Evolutionary conservation across 495 filamentous ascomycete species (phyloP).

Genomic region (Hypoxylon intermedium): DNA sequence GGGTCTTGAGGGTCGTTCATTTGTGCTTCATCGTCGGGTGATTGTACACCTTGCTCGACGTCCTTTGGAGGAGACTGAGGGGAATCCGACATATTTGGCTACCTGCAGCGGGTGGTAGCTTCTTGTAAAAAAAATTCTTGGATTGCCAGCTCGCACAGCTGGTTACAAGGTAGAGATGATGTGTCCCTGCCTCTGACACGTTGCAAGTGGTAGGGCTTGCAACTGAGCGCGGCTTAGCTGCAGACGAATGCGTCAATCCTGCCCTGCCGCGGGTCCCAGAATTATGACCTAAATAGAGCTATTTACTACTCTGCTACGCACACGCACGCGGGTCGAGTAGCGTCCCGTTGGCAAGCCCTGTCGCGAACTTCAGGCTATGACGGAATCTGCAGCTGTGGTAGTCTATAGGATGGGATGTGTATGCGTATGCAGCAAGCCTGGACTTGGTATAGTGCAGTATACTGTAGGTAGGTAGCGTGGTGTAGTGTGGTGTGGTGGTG

Average conservation of each 20-base stretch:
- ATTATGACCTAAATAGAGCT: constrained; percentile 42
- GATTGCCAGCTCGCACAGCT: constrained; percentile 61
- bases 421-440: constrained; percentile 38
- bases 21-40: constrained; percentile 81
- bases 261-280: constrained; percentile 50
- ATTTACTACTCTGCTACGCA: too few relatives aligned
- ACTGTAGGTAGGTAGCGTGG: constrained; percentile 6
- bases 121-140: constrained; percentile 62
- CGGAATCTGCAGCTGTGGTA: constrained; percentile 49
- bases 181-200: constrained; percentile 61
- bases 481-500: too few relatives aligned
- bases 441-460: constrained; percentile 22
- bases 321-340: constrained; percentile 39
- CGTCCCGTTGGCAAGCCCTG: constrained; percentile 46
- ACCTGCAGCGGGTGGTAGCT: constrained; percentile 69
- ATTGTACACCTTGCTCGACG: constrained; percentile 90
- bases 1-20: constrained; percentile 67
- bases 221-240: constrained; percentile 57
- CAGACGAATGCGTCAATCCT: constrained; percentile 55
- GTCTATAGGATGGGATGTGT: constrained; percentile 29
- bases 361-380: constrained; percentile 57
- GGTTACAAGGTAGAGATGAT: constrained; percentile 55
- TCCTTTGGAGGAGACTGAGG: constrained; percentile 94
- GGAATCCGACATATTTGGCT: constrained; percentile 91
- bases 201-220: constrained; percentile 61